Evolutionary conservation across 2,329 filamentous ascomycete species (phyloP).

Genomic region (Colletotrichum acutatum): DNA sequence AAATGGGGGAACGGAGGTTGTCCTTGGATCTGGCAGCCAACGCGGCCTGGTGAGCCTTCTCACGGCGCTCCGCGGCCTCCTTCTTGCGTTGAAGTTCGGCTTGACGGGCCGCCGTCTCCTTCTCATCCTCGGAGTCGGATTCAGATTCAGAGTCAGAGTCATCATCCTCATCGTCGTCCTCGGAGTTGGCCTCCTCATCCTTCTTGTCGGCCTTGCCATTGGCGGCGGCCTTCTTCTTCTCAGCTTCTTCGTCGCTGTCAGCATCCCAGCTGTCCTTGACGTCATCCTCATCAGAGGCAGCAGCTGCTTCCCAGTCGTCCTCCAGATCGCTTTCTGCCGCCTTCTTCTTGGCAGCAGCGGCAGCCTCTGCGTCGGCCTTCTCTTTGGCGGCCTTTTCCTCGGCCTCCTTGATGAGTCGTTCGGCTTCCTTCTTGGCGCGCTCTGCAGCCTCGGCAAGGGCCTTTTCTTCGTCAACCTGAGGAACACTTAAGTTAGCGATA

Average conservation of each 20-base stretch:
- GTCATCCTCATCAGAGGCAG: conserved; percentile 78
- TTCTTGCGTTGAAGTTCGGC: conserved; percentile 84
- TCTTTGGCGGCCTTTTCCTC: conserved; percentile 69
- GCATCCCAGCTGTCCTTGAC: conserved; percentile 98
- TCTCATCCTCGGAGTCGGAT: conserved; percentile 69
- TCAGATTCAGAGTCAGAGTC: conserved; percentile 68
- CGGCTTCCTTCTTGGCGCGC: conserved; percentile 74
- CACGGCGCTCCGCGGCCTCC: conserved; percentile 87
- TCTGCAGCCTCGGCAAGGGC: conserved; percentile 82
- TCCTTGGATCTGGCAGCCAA: conserved; percentile 92
- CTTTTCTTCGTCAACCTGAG: conserved; percentile 79
- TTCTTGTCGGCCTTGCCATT: conserved; percentile 43
- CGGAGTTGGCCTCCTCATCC: conserved; percentile 37
- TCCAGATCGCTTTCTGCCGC: conserved; percentile 71
- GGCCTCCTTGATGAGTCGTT: conserved; percentile 71
- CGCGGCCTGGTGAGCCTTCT: conserved; percentile 91
- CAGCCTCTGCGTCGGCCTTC: conserved; percentile 66
- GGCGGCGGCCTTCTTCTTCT: conserved; percentile 48
- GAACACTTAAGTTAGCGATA: neutral
- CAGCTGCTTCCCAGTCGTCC: conserved; percentile 90
- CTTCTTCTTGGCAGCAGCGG: conserved; percentile 63
- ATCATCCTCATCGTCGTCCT: conserved; percentile 61
- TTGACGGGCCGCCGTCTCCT: conserved; percentile 76
- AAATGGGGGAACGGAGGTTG: conserved; percentile 96
- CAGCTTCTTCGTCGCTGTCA: conserved; percentile 77